Conservation (phyloP, 345 rosid genomes). For the Carallia brachiata region DNA sequence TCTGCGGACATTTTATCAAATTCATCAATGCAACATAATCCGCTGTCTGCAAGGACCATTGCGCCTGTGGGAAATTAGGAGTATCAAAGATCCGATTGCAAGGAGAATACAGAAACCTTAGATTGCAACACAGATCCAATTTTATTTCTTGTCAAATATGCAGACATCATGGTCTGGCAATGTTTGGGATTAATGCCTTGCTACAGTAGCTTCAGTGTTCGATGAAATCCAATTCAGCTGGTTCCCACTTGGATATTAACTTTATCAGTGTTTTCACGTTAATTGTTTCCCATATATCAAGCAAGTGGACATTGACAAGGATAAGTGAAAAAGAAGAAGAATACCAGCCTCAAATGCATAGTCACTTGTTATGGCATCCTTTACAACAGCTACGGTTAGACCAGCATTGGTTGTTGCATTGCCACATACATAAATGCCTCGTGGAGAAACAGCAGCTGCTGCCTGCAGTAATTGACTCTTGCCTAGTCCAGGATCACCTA, state of each 20-base stretch:
- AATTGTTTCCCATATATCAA: not conserved
- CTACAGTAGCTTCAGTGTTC: no score
- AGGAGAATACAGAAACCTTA: constrained; percentile 4
- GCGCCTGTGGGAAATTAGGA: constrained; percentile 61
- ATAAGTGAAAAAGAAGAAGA: constrained; percentile 11
- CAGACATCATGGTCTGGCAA: not conserved
- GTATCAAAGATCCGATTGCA: constrained; percentile 2
- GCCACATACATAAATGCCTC: constrained; percentile 97
- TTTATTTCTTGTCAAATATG: not conserved
- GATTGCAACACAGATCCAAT: not conserved
- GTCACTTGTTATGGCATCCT: constrained; percentile 85
- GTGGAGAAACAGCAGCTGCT: constrained; percentile 88
- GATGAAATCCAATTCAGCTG: no score
- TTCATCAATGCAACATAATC: constrained; percentile 95
- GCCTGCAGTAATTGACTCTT: constrained; percentile 98
- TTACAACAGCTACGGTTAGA: constrained; percentile 95
- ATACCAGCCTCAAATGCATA: constrained; percentile 99
- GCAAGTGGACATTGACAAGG: not conserved
- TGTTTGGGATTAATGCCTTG: no score
- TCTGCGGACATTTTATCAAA: constrained; percentile 97
- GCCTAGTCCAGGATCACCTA: constrained; percentile 99
- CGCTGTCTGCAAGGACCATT: constrained; percentile 97
- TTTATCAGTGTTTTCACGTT: no score
- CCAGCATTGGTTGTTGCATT: constrained; percentile 92
- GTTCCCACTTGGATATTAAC: not conserved